phyloP scores from a whole-genome alignment of 164 flowering plant species.

The Piper betle region DNA sequence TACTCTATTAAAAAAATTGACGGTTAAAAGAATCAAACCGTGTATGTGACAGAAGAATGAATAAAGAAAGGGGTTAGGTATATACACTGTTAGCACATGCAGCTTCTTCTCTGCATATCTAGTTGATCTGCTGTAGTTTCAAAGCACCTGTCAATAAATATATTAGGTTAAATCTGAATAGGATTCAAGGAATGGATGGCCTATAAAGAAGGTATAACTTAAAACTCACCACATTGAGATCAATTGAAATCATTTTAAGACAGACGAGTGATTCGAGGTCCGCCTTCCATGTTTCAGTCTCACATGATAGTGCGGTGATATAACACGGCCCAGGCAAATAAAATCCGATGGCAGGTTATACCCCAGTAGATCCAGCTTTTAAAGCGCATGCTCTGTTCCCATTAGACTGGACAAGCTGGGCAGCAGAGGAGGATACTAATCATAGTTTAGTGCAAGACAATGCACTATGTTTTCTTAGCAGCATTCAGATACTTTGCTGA shows the following conservation, averaged over 20 bases:
- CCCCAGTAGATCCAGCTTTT: too few relatives aligned
- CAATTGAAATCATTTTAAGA: too few relatives aligned
- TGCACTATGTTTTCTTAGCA: conserved; percentile 30
- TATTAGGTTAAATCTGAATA: background rate
- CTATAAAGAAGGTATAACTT: too few relatives aligned
- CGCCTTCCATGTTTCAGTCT: too few relatives aligned
- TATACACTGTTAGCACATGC: conserved; percentile 36
- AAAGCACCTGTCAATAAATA: conserved; percentile 4
- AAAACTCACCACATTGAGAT: background rate
- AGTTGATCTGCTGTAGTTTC: conserved; percentile 17
- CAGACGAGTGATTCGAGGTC: too few relatives aligned
- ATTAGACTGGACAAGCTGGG: background rate
- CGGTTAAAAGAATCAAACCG: background rate
- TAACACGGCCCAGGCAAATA: too few relatives aligned
- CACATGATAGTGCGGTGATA: too few relatives aligned
- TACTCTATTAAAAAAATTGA: conserved; percentile 11
- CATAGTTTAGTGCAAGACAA: conserved; percentile 12
- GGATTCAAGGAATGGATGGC: background rate
- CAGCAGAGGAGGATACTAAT: background rate
- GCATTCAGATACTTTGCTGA: conserved; percentile 38
- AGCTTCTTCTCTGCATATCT: conserved; percentile 8
- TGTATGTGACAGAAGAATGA: conserved; percentile 29
- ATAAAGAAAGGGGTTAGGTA: conserved; percentile 26
- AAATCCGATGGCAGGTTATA: too few relatives aligned
- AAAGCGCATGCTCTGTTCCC: too few relatives aligned